Conservation (phyloP, 2,329 filamentous ascomycete genomes). For the Fusarium sp. region DNA sequence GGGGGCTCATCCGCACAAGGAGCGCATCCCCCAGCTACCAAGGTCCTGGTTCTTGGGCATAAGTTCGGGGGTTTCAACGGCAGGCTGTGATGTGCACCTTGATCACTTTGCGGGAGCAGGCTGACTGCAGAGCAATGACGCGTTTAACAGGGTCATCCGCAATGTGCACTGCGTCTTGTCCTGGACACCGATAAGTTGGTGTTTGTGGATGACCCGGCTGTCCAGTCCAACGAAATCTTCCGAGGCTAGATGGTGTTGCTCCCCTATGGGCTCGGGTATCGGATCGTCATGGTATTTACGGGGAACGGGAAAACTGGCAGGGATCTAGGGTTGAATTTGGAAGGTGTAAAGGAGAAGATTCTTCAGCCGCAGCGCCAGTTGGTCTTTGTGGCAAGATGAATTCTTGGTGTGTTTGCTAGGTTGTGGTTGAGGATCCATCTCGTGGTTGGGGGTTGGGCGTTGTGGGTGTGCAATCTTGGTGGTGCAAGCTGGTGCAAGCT, state of each 20-base stretch:
- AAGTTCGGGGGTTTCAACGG: neutral
- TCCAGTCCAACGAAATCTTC: neutral
- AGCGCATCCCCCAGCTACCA: slow-evolving; percentile 8
- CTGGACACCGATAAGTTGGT: neutral
- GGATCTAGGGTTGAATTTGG: slow-evolving; percentile 6
- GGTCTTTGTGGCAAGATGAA: neutral
- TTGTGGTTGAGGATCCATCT: neutral
- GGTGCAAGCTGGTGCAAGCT: slow-evolving; percentile 1
- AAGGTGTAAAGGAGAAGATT: neutral
- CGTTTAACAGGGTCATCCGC: neutral
- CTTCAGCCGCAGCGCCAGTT: neutral
- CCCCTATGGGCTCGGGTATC: slow-evolving; percentile 6
- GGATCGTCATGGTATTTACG: slow-evolving; percentile 11
- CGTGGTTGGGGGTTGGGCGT: neutral
- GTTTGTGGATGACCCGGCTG: neutral
- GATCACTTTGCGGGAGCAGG: neutral
- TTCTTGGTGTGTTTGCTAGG: neutral
- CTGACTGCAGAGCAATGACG: neutral
- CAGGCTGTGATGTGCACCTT: neutral
- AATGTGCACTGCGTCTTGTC: neutral
- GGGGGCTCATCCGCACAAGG: neutral
- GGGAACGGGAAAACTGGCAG: neutral
- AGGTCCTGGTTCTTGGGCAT: slow-evolving; percentile 23
- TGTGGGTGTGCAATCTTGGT: neutral
- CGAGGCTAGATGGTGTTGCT: neutral